These are phyloP conservation scores for Boletales sp. DNA, from an alignment of 768 basidiomycete genomes.

Conservation along the genomic window DNA sequence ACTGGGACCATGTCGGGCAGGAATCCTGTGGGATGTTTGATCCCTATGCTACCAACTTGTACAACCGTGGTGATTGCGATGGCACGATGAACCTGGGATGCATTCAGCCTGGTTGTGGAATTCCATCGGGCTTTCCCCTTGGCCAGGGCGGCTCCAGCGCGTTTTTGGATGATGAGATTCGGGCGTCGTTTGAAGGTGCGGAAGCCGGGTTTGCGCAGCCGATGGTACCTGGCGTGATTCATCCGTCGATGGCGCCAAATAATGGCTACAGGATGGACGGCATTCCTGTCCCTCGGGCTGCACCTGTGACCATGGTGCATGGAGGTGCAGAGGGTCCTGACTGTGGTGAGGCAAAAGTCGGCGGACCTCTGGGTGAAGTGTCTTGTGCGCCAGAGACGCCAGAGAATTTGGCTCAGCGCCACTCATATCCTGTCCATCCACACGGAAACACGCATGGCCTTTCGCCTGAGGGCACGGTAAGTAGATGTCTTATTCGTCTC, in stretches of 20 bases:
- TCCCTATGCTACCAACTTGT: not conserved
- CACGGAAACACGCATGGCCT: not conserved
- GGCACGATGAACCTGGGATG: not conserved
- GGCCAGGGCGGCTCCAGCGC: not conserved
- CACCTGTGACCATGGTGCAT: conserved; percentile 6
- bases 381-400: not conserved
- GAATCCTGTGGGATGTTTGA: not conserved
- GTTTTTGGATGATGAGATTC: conserved; percentile 20
- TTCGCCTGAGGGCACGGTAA: conserved; percentile 3
- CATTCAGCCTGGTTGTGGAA: not conserved
- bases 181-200: conserved; percentile 13
- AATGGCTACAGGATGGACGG: conserved; percentile 1
- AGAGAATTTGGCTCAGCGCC: not conserved
- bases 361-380: not conserved
- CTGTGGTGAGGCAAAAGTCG: conserved; percentile 3
- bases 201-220: not conserved
- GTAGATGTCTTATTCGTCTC: not conserved
- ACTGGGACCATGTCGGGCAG: conserved; percentile 12
- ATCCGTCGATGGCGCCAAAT: not conserved
- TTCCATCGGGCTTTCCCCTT: not conserved
- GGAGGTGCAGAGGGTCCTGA: not conserved
- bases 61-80: not conserved
- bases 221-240: not conserved
- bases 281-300: not conserved
- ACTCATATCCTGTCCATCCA: not conserved